Evolutionary conservation across 2,329 filamentous ascomycete species (phyloP), one percentile per base, ranked within the genome.

Genomic region (Colletotrichum eremochloae): DNA sequence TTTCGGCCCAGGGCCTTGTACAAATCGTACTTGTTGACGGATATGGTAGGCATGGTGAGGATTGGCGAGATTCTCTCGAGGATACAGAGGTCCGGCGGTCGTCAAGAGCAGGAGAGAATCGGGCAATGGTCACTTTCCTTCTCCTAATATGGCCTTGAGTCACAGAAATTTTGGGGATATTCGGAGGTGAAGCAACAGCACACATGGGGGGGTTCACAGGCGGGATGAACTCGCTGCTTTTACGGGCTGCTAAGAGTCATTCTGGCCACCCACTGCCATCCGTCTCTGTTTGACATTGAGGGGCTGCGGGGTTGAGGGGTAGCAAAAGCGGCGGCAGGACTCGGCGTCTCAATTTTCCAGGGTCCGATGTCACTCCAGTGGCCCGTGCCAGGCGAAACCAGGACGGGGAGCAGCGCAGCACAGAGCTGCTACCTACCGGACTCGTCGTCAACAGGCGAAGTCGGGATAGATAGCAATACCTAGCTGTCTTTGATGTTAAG

Each of bases 21-120:
- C 81, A 99, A 94, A 81, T 92, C 94, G 79, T 95, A 95, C 87
- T 98, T 99, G 87, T 98, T 94, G 78, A 98, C 95, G 78, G 92
- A 89, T 78, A 99, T 98, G 81, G 96, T 99, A 85, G 96, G 96
- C 96, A 98, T 98, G 76, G 71, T 82, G 80, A 81, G 56, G 36
- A 66, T 71, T 58, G 62, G 31, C 71, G 66, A 69, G 58, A 61
- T 57, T 69, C 60, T 65, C 69, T 65, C 66, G 44, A 50, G 53
- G 42, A n/a, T 64, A 24, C 44, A 50, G 55, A 38, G 53, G 44
- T 65, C 60, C 46, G 52, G 62, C 61, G 48, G 62, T 71, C 71
- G 48, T 73, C 71, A 67, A 57, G 62, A 50, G 48, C 71, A 57
- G 67, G 56, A 73, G 62, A 66, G 67, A 52, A 58, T 64, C 44